phyloP scores from a whole-genome alignment of 495 filamentous ascomycete genomes.

The Penicillium coprophilum region DNA sequence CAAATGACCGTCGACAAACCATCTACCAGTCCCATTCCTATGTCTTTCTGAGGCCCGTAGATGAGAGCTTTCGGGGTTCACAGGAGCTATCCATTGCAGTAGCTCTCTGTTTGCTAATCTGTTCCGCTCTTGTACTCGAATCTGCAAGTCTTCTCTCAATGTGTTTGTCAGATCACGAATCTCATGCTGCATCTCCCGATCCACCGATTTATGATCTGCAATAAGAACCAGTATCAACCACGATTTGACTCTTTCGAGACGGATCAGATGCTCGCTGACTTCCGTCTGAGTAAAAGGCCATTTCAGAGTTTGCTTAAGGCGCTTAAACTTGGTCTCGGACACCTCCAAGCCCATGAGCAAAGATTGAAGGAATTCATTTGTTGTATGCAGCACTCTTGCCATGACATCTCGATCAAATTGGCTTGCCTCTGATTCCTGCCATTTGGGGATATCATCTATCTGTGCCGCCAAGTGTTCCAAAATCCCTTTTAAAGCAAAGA shows the following conservation, averaged over 20 bases:
- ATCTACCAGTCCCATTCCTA: slow-evolving; percentile 13
- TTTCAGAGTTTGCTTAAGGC: slow-evolving; percentile 22
- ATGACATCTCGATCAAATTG: slow-evolving; percentile 15
- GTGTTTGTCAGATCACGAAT: slow-evolving; percentile 15
- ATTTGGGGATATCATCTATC: not conserved
- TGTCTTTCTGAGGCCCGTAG: slow-evolving; percentile 17
- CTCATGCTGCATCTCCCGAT: slow-evolving; percentile 20
- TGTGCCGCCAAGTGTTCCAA: slow-evolving; percentile 20
- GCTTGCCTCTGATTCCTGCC: not conserved
- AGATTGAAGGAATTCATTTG: slow-evolving; percentile 20
- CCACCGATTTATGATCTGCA: slow-evolving; percentile 15
- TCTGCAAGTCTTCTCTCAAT: slow-evolving; percentile 20
- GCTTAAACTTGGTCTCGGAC: slow-evolving; percentile 16
- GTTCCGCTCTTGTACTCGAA: slow-evolving; percentile 19
- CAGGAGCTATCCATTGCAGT: slow-evolving; percentile 25
- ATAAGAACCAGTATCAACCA: slow-evolving; percentile 29
- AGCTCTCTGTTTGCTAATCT: slow-evolving; percentile 13
- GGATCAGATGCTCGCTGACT: slow-evolving; percentile 17
- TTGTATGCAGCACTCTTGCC: slow-evolving; percentile 15
- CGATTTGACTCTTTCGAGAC: slow-evolving; percentile 26
- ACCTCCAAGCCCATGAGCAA: slow-evolving; percentile 18
- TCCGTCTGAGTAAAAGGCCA: slow-evolving; percentile 25
- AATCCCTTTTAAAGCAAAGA: slow-evolving; percentile 25
- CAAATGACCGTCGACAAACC: slow-evolving; percentile 21
- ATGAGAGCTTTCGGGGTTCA: slow-evolving; percentile 21